These are phyloP conservation scores for Gentiana straminea DNA, from an alignment of 257 asterid species.

Conservation along the genomic window DNA sequence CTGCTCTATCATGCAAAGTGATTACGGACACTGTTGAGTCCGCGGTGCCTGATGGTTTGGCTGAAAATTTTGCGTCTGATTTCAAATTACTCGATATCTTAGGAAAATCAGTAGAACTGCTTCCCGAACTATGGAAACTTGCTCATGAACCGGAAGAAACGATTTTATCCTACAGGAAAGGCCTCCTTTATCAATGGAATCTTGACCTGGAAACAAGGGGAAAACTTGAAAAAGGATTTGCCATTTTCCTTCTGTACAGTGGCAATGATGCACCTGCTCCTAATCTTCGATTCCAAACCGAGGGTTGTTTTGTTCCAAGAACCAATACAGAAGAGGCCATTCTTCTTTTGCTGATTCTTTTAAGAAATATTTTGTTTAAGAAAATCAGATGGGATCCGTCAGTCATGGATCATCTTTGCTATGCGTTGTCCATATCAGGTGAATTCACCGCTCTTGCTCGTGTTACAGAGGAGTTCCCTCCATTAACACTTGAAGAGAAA, in stretches of 20 bases:
- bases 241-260: slow-evolving; percentile 69
- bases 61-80: slow-evolving; percentile 48
- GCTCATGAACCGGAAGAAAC: slow-evolving; percentile 56
- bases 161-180: slow-evolving; percentile 59
- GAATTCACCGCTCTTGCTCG: slow-evolving; percentile 48
- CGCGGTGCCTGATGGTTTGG: slow-evolving; percentile 61
- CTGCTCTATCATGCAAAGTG: slow-evolving; percentile 72
- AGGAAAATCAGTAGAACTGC: slow-evolving; percentile 72
- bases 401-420: slow-evolving; percentile 57
- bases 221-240: slow-evolving; percentile 62
- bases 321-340: slow-evolving; percentile 83
- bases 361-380: slow-evolving; percentile 27
- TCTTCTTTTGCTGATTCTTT: slow-evolving; percentile 55
- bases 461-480: slow-evolving; percentile 70
- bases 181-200: slow-evolving; percentile 72
- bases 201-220: slow-evolving; percentile 53
- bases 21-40: slow-evolving; percentile 77
- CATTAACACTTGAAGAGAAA: slow-evolving; percentile 31
- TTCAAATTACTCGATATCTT: slow-evolving; percentile 58
- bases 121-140: slow-evolving; percentile 71
- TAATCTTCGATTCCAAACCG: slow-evolving; percentile 69
- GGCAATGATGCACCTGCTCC: slow-evolving; percentile 78
- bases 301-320: slow-evolving; percentile 59
- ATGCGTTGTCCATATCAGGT: slow-evolving; percentile 62
- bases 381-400: slow-evolving; percentile 66